A percentile compares a stretch with the other conserved stretches of the same genome.
These are phyloP conservation scores for Globisporangium echinulatum DNA, from an alignment of 352 stramenopile species.

Conservation along the genomic window DNA sequence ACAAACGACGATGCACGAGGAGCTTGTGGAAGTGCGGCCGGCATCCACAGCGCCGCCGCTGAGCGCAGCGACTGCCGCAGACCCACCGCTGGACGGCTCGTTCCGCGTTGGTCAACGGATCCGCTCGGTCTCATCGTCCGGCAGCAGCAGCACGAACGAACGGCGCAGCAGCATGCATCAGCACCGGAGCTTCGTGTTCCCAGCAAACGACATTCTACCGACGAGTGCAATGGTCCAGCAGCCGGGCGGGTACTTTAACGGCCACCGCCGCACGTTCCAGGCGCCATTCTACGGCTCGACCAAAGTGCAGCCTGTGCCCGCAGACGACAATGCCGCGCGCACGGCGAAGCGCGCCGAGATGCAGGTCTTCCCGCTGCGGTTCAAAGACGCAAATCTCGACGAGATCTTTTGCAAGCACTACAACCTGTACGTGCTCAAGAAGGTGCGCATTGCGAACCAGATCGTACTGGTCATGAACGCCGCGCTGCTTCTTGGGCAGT, in stretches of 20 bases:
- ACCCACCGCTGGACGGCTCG: neutral
- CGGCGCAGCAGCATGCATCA: constrained; percentile 18
- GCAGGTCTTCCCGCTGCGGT: constrained; percentile 49
- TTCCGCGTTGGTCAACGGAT: constrained; percentile 10
- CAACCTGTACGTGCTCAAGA: constrained; percentile 63
- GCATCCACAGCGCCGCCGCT: constrained; percentile 1
- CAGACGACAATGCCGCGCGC: constrained; percentile 5
- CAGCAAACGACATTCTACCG: constrained; percentile 32
- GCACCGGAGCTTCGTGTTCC: constrained; percentile 37
- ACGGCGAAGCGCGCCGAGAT: constrained; percentile 30
- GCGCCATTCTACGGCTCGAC: constrained; percentile 22
- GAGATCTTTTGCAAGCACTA: constrained; percentile 73
- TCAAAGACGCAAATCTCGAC: constrained; percentile 51
- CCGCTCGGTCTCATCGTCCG: constrained; percentile 15
- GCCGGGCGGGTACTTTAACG: constrained; percentile 13
- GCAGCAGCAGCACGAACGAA: constrained; percentile 19
- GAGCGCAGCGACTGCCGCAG: neutral
- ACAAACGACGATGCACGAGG: constrained; percentile 6
- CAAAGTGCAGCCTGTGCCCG: constrained; percentile 25
- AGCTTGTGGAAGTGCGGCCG: constrained; percentile 5
- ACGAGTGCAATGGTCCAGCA: constrained; percentile 37
- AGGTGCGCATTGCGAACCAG: constrained; percentile 45
- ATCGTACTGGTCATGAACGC: constrained; percentile 44
- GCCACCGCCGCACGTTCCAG: constrained; percentile 16
- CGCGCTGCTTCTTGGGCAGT: constrained; percentile 44